phyloP scores from a whole-genome alignment of 768 basidiomycete species.

The Russula brevipes region DNA sequence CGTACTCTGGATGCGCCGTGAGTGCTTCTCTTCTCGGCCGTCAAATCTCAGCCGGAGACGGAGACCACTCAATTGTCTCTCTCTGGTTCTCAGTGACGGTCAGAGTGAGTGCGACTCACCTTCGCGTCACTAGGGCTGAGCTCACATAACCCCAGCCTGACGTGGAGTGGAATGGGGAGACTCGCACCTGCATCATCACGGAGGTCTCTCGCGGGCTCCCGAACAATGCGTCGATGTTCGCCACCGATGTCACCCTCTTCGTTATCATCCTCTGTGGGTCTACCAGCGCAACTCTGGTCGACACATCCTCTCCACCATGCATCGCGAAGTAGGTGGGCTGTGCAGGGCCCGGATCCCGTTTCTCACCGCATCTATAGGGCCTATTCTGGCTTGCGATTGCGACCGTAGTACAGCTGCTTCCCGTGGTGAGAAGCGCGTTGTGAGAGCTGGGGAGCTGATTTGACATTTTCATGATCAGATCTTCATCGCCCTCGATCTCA shows the following conservation, averaged over 20 bases:
- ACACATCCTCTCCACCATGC: neutral
- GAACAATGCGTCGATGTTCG: slow-evolving; percentile 10
- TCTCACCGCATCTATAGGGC: slow-evolving; percentile 5
- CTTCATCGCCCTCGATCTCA: slow-evolving; percentile 14
- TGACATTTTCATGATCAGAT: neutral
- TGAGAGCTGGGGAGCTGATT: neutral
- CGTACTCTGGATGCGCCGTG: slow-evolving; percentile 17
- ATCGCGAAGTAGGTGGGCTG: slow-evolving; percentile 8
- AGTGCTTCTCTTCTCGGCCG: neutral
- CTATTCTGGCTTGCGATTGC: slow-evolving; percentile 16
- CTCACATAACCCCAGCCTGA: neutral
- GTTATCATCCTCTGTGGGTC: slow-evolving; percentile 6
- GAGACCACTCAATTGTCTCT: neutral
- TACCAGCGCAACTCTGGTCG: slow-evolving; percentile 4
- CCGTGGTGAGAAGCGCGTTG: neutral
- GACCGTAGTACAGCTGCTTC: slow-evolving; percentile 3
- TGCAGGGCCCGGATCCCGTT: neutral
- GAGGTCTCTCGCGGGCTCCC: slow-evolving; percentile 2
- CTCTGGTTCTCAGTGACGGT: neutral
- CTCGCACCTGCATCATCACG: slow-evolving; percentile 2
- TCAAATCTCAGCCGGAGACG: too few relatives aligned
- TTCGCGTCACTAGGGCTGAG: neutral
- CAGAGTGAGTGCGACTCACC: neutral
- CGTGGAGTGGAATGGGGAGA: slow-evolving; percentile 4
- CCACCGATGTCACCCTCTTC: slow-evolving; percentile 8